These are phyloP conservation scores for Curvularia spicifera DNA, from an alignment of 2,329 filamentous ascomycete genomes.

Conservation along the genomic window DNA sequence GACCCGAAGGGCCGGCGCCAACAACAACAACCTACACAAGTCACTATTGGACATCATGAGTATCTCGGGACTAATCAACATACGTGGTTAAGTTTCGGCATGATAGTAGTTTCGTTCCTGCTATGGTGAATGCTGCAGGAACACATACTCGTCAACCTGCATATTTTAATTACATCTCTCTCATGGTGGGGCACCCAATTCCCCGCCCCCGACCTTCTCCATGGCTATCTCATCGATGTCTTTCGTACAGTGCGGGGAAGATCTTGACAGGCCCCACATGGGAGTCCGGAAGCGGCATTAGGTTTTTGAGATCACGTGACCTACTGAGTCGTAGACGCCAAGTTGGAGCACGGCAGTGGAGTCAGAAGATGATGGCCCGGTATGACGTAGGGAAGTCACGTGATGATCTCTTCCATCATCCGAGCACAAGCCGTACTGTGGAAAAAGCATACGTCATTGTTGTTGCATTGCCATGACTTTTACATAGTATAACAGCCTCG, in stretches of 20 bases:
- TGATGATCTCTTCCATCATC: neutral
- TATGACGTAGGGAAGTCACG: conserved; percentile 8
- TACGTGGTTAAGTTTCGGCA: conserved; percentile 45
- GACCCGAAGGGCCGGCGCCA: conserved; percentile 45
- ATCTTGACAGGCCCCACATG: conserved; percentile 24
- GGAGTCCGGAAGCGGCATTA: conserved; percentile 14
- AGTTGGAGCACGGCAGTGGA: neutral
- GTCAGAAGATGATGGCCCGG: neutral
- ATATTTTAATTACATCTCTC: conserved; percentile 10
- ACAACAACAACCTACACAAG: conserved; percentile 36
- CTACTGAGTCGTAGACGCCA: neutral
- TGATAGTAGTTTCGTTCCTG: conserved; percentile 15
- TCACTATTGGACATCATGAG: conserved; percentile 12
- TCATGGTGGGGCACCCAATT: conserved; percentile 28
- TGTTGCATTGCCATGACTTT: neutral
- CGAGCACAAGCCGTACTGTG: neutral
- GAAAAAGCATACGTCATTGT: conserved; percentile 3
- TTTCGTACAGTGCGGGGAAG: conserved; percentile 24
- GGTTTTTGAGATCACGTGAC: conserved; percentile 11
- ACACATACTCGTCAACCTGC: conserved; percentile 9
- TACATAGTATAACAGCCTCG: neutral
- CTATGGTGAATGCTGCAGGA: conserved; percentile 11
- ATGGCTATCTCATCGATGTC: conserved; percentile 9
- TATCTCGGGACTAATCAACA: neutral
- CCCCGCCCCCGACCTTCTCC: conserved; percentile 20